Percentiles rank a stretch among this genome's conserved stretches.
These are phyloP conservation scores for Sclerotinia spermophila DNA, from an alignment of 2,329 filamentous ascomycete species.

Conservation along the genomic window DNA sequence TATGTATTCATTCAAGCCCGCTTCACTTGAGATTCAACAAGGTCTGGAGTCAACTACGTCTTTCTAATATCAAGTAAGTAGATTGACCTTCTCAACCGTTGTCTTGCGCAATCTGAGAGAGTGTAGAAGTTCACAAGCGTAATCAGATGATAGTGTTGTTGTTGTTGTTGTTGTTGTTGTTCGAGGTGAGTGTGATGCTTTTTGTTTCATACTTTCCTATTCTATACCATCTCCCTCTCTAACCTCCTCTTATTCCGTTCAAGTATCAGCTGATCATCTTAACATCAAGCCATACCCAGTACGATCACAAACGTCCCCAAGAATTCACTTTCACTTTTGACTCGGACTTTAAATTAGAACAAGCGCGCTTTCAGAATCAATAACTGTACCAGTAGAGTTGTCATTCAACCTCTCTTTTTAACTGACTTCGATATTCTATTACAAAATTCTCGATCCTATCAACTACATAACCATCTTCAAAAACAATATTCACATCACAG, in stretches of 20 bases:
- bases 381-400: background rate
- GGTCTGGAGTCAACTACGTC: background rate
- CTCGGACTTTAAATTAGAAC: background rate
- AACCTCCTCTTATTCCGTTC: background rate
- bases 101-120: background rate
- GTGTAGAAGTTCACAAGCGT: background rate
- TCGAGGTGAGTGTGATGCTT: background rate
- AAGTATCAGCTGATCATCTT: background rate
- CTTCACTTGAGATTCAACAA: background rate
- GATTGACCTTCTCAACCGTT: background rate
- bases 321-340: background rate
- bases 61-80: background rate
- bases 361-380: background rate
- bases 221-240: background rate
- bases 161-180: background rate
- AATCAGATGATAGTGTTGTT: background rate
- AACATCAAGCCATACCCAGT: background rate
- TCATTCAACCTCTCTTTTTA: background rate
- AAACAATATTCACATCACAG: background rate
- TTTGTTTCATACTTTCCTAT: background rate
- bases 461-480: background rate
- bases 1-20: background rate
- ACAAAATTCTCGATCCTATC: background rate
- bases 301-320: background rate
- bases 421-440: background rate